Evolutionary conservation across 2,329 filamentous ascomycete genomes (phyloP), one percentile per base, ranked within the genome.

Genomic region (Microcera coccophila): DNA sequence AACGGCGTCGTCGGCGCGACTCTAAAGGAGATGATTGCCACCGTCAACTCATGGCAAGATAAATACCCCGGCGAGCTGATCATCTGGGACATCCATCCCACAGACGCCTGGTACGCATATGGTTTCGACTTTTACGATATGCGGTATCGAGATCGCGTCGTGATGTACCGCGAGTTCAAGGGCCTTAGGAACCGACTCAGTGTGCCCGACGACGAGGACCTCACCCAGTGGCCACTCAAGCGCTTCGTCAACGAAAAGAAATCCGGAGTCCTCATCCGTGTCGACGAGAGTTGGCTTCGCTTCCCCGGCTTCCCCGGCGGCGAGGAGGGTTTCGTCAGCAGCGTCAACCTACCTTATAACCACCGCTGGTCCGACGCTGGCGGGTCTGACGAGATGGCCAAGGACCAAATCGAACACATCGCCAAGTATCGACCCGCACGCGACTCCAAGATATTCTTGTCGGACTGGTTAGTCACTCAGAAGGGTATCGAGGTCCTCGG

Each of bases 41-140:
- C 48, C 3, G 47, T 64, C 42, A 64, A 63, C 44, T 20, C 44
- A 4, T 66, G 64, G 48, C 61, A 58, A 36, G 21, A 43, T 0
- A 31, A 56, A 5, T 35, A 52, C 17, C 62, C 62, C 3, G 63
- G 63, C 10, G 63, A 66, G 46, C 51, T 66, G 35, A 52, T 62
- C 53, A 64, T 66, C 41, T 52, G 54, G 42, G 63, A 66, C 37
- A 43, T 66, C 11, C 50, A 62, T 26, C 33, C 45, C 21, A 8
- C 7, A 3, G 48, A 54, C 2, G 40, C 38, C 18, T 46, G 44
- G 29, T 17, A 32, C n/a, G 15, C 7, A 7, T 12, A 7, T 12
- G 15, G 7, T n/a, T 14, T 8, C 8, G 9, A 32, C 29, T 8
- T 10, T 8, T n/a, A 17, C 12, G n/a, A 32, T 8, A n/a, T 32